Evolutionary conservation across 2,329 filamentous ascomycete genomes (phyloP).

Genomic region (Cryphonectria radicalis): DNA sequence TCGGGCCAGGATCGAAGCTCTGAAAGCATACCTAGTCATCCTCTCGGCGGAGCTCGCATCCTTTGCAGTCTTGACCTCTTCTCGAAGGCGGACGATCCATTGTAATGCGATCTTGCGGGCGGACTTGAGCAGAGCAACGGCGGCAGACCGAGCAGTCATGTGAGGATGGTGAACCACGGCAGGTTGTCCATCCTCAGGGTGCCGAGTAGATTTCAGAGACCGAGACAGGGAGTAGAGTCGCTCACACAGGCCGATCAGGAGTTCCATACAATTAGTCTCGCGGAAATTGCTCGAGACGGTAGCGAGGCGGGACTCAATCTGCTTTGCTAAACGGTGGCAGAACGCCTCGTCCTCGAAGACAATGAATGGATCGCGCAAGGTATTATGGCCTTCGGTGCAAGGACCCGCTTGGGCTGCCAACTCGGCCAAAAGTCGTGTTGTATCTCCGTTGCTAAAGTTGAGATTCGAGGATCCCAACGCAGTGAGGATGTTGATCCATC

Average conservation of each 20-base stretch:
- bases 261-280: constrained; percentile 62
- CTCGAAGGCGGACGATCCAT: constrained; percentile 56
- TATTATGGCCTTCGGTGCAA: constrained; percentile 31
- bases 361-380: constrained; percentile 51
- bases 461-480: constrained; percentile 59
- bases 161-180: background rate
- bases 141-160: constrained; percentile 24
- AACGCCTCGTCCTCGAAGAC: constrained; percentile 56
- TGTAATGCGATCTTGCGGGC: constrained; percentile 48
- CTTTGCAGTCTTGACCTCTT: constrained; percentile 45
- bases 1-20: constrained; percentile 44
- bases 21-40: constrained; percentile 52
- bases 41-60: constrained; percentile 45
- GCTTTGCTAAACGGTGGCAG: constrained; percentile 50
- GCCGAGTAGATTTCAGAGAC: constrained; percentile 2
- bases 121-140: constrained; percentile 42
- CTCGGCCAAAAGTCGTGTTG: constrained; percentile 53
- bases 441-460: constrained; percentile 62
- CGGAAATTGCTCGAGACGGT: constrained; percentile 60
- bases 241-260: constrained; percentile 55
- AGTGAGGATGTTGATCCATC: constrained; percentile 53
- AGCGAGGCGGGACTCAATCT: constrained; percentile 49
- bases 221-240: constrained; percentile 40
- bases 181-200: background rate
- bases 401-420: constrained; percentile 62